Conservation (phyloP, 2,329 filamentous ascomycete species). For the Penicillium sp. region DNA sequence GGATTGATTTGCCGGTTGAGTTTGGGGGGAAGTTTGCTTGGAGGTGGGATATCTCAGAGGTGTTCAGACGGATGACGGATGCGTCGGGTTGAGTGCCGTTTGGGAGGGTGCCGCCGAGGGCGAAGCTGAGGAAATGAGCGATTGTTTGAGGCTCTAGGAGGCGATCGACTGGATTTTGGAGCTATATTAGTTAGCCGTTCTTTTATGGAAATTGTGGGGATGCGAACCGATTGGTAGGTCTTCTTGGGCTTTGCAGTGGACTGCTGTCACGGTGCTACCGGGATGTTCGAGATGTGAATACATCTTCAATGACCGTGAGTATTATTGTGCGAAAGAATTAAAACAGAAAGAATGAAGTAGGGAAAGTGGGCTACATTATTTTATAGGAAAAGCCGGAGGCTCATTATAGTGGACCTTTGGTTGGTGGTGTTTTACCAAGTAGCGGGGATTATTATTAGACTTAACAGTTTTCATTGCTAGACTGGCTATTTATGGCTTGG, state of each 20-base stretch:
- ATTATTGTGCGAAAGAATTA: neutral
- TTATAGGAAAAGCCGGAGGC: neutral
- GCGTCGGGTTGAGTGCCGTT: slow-evolving; percentile 13
- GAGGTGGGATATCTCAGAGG: slow-evolving; percentile 9
- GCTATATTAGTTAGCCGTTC: neutral
- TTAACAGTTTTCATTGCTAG: neutral
- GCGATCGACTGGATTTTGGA: slow-evolving; percentile 23
- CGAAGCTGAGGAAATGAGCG: slow-evolving; percentile 19
- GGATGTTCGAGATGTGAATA: neutral
- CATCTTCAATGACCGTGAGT: neutral
- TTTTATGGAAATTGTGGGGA: neutral
- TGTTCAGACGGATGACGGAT: neutral
- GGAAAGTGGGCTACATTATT: neutral
- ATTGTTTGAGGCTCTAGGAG: slow-evolving; percentile 28
- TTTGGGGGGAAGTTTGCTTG: neutral
- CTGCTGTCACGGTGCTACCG: neutral
- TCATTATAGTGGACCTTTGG: neutral
- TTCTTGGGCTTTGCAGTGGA: slow-evolving; percentile 8
- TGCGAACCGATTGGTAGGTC: slow-evolving; percentile 13
- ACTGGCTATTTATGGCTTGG: neutral
- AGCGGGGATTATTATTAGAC: neutral
- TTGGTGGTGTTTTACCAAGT: neutral
- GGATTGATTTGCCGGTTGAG: slow-evolving; percentile 4
- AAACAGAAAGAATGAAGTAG: neutral
- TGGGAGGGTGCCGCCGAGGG: slow-evolving; percentile 9